Evolutionary conservation across 768 basidiomycete species (phyloP), one percentile per base, ranked within the genome.

Genomic region (Hydnum rufescens): DNA sequence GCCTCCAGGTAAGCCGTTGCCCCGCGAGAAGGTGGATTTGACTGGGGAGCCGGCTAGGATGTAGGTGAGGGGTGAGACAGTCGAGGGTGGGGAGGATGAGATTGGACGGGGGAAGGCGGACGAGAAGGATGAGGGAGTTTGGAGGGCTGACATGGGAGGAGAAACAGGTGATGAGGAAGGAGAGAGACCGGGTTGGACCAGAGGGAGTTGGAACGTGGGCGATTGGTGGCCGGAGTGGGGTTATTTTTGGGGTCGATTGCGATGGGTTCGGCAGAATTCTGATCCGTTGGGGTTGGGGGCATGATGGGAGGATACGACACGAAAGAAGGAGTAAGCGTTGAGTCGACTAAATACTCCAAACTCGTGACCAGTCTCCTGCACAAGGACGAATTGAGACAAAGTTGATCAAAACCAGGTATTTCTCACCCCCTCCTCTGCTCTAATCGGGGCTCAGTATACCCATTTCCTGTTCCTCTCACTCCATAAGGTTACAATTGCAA

Each of bases 11-110:
- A 19, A 8, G 44, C 13, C 44, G 44, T 47, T 16, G 13, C 13
- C 25, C 13, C 13, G 16, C 8, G 49, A 29, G 49, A 32, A 50
- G 25, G 29, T 16, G 28, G 23, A 16, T 32, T 50, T 50, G 28
- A 50, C 32, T 29, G 49, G 30, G 49, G 25, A 16, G 26, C 16
- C 16, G n/a, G n/a, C n/a, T 6, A 50, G 32, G 49, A 50, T 30
- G 30, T 50, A 50, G 31, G 49, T 5, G 32, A 50, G 49, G 6
- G 49, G 49, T 8, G 49, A 50, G 8, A 31, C 32, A 13, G 49
- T 18, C 16, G 18, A 8, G 28, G 49, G 26, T 16, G 49, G 49
- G 6, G 49, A 50, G 16, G 16, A 25, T 25, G 13, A 25, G 13
- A 8, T 8, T 8, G 13, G 13, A 8, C 26, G 13, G 26, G 44